Evolutionary conservation across 2,329 filamentous ascomycete species (phyloP).

Genomic region (Aureobasidium melanogenum): DNA sequence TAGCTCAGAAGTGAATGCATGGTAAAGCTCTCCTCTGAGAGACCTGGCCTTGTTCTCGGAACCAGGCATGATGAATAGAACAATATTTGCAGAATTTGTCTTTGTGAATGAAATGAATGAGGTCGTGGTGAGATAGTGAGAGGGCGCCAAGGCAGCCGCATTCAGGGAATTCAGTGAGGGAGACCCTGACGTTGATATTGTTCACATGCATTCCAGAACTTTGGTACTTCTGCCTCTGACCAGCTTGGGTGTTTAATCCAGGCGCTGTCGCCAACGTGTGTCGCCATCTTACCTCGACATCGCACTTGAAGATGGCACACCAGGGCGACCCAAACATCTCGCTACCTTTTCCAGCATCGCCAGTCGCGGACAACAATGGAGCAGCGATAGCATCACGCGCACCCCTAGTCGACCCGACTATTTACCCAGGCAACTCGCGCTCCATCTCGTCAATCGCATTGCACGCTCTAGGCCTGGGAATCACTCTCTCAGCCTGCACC

Average conservation of each 20-base stretch:
- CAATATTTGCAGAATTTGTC: background rate
- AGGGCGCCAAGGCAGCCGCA: background rate
- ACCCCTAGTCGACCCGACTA: slow-evolving; percentile 21
- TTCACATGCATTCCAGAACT: background rate
- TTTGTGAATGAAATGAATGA: background rate
- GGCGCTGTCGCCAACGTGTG: background rate
- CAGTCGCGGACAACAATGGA: slow-evolving; percentile 5
- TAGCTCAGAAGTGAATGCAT: slow-evolving; percentile 63
- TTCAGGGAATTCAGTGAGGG: background rate
- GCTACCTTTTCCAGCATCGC: background rate
- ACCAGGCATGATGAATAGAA: background rate
- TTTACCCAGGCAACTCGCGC: slow-evolving; percentile 34
- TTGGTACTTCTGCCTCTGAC: background rate
- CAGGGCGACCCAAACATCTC: slow-evolving; percentile 15
- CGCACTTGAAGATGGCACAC: background rate
- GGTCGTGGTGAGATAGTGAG: background rate
- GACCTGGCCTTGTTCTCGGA: slow-evolving; percentile 27
- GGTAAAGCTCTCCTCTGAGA: slow-evolving; percentile 52
- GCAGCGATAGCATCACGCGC: background rate
- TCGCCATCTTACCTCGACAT: background rate
- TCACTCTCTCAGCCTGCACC: slow-evolving; percentile 27
- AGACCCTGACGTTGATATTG: slow-evolving; percentile 9
- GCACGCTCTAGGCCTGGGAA: slow-evolving; percentile 37
- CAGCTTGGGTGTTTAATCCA: background rate
- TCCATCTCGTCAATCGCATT: slow-evolving; percentile 39